phyloP scores from a whole-genome alignment of 495 filamentous ascomycete species.

The Sporormia fimetaria region DNA sequence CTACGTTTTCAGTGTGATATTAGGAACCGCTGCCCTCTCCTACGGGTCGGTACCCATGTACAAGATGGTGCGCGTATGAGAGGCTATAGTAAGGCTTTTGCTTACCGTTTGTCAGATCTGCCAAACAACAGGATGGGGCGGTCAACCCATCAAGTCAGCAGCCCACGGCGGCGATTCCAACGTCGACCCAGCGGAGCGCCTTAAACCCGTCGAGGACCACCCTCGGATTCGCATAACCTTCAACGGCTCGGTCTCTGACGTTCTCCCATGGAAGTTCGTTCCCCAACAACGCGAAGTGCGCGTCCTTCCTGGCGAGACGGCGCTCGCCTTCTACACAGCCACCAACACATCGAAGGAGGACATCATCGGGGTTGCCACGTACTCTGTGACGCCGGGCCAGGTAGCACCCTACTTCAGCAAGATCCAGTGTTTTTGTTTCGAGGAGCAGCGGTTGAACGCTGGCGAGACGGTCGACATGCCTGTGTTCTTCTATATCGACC shows the following conservation, averaged over 20 bases:
- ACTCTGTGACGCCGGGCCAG: conserved; percentile 90
- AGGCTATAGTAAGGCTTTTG: too few species aligned
- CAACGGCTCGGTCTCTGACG: conserved; percentile 84
- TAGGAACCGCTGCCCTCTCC: conserved; percentile 82
- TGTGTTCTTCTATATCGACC: conserved; percentile 98
- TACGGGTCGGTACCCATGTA: conserved; percentile 97
- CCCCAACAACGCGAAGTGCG: conserved; percentile 96
- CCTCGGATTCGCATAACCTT: conserved; percentile 92
- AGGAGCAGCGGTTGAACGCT: conserved; percentile 87
- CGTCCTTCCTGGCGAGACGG: conserved; percentile 90
- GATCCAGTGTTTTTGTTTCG: conserved; percentile 99
- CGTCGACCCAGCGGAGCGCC: conserved; percentile 56
- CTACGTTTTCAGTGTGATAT: conserved; percentile 73
- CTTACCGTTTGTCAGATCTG: too few species aligned
- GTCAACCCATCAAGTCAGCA: conserved; percentile 74
- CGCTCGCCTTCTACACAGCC: conserved; percentile 94
- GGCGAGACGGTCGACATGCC: conserved; percentile 99
- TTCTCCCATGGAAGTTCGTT: conserved; percentile 92
- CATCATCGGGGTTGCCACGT: conserved; percentile 97
- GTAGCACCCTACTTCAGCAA: conserved; percentile 98
- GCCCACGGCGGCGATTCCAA: conserved; percentile 49
- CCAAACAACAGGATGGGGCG: conserved; percentile 90
- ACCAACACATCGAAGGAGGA: conserved; percentile 80
- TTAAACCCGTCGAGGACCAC: conserved; percentile 67
- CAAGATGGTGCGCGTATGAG: conserved; percentile 60